Evolutionary conservation across 257 asterid species (phyloP).

Genomic region (Solanum pimpinellifolium): DNA sequence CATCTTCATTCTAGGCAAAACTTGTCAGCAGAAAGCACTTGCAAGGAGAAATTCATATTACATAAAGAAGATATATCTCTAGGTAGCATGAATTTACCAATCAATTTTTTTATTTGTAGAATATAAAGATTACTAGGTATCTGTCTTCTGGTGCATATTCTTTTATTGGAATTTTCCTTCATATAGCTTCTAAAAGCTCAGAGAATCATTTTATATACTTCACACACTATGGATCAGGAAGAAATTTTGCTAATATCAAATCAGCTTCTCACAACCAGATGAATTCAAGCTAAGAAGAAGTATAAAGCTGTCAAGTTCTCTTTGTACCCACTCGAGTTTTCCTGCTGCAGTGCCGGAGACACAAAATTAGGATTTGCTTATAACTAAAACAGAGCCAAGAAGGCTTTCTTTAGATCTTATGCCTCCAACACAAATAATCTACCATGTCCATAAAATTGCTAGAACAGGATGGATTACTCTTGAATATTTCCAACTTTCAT

Average conservation of each 20-base stretch:
- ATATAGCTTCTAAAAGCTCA: background rate
- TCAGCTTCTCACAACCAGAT: background rate
- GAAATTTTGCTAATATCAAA: background rate
- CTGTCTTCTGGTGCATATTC: background rate
- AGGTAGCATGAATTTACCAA: background rate
- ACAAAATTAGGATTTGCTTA: background rate
- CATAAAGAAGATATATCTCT: background rate
- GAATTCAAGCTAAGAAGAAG: background rate
- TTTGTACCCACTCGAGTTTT: background rate
- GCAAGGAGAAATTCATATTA: background rate
- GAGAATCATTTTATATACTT: background rate
- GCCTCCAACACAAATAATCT: background rate
- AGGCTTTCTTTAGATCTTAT: background rate
- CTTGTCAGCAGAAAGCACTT: background rate
- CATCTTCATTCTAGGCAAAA: background rate
- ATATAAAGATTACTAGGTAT: background rate
- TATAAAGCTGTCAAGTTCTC: background rate
- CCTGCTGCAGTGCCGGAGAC: background rate
- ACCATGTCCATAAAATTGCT: background rate
- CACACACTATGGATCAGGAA: background rate
- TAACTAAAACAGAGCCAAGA: background rate
- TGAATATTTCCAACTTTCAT: background rate
- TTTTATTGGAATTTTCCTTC: background rate
- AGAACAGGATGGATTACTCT: background rate
- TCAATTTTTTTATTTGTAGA: background rate